These are phyloP conservation scores for Sutorius eximius DNA, from an alignment of 1,284 basidiomycete species.

Conservation along the genomic window DNA sequence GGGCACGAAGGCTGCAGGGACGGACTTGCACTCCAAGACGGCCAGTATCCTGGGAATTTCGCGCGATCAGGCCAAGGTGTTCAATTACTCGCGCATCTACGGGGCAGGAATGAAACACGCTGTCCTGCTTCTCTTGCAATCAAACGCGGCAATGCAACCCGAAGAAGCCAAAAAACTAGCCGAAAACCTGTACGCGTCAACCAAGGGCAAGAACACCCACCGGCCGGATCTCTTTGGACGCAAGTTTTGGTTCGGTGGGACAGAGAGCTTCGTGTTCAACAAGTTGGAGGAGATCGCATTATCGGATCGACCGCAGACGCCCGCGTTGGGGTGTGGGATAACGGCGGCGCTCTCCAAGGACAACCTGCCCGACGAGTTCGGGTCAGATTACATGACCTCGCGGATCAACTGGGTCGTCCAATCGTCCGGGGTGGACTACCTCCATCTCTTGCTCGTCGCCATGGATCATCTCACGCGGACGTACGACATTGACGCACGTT, in stretches of 20 bases:
- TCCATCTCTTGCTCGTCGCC: conserved; percentile 92
- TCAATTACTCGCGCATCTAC: conserved; percentile 99
- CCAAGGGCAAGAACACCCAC: conserved; percentile 89
- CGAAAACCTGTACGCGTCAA: conserved; percentile 86
- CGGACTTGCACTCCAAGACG: conserved; percentile 97
- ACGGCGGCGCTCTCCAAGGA: conserved; percentile 90
- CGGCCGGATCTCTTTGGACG: conserved; percentile 67
- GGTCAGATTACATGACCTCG: conserved; percentile 90
- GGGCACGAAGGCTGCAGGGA: conserved; percentile 95
- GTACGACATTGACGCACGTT: conserved; percentile 88
- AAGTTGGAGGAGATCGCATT: conserved; percentile 95
- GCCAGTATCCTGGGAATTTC: conserved; percentile 92
- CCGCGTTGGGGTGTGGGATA: conserved; percentile 92
- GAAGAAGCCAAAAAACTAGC: conserved; percentile 83
- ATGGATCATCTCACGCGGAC: conserved; percentile 87
- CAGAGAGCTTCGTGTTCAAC: conserved; percentile 99
- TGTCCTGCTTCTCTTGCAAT: conserved; percentile 84
- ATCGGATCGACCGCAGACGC: conserved; percentile 85
- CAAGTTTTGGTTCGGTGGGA: conserved; percentile 97
- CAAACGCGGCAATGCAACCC: conserved; percentile 77
- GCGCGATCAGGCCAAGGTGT: conserved; percentile 96
- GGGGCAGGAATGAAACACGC: conserved; percentile 97
- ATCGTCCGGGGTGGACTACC: conserved; percentile 97
- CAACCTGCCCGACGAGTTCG: conserved; percentile 77
- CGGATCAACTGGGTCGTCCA: conserved; percentile 99